phyloP scores from a whole-genome alignment of 2,329 filamentous ascomycete species.

The Alternaria sp. region DNA sequence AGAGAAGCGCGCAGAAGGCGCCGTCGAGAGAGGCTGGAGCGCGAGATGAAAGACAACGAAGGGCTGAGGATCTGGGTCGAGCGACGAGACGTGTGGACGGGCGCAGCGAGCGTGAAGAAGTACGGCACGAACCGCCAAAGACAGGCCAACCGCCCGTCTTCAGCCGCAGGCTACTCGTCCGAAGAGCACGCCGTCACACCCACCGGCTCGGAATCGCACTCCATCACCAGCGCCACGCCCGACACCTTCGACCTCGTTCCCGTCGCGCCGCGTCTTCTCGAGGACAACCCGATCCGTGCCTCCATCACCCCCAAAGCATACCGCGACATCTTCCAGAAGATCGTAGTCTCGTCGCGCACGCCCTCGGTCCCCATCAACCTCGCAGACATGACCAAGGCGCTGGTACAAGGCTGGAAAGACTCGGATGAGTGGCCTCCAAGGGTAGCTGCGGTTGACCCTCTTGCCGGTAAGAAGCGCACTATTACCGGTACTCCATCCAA shows the following conservation, averaged over 20 bases:
- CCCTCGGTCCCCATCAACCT: conserved; percentile 90
- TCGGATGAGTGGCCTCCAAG: conserved; percentile 92
- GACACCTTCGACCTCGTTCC: conserved; percentile 64
- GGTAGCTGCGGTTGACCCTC: conserved; percentile 56
- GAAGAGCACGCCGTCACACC: conserved; percentile 12
- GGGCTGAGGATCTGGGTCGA: conserved; percentile 81
- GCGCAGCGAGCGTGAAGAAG: conserved; percentile 63
- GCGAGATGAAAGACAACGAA: conserved; percentile 71
- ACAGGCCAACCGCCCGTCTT: background rate
- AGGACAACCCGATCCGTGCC: conserved; percentile 75
- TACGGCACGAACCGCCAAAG: conserved; percentile 24
- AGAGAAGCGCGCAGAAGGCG: conserved; percentile 45
- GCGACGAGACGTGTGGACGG: conserved; percentile 84
- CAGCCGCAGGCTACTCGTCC: conserved; percentile 13
- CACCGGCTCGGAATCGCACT: conserved; percentile 11
- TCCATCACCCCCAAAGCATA: conserved; percentile 78
- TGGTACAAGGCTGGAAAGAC: conserved; percentile 90
- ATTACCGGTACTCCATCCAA: conserved; percentile 17
- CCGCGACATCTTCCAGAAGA: conserved; percentile 85
- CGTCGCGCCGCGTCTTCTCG: conserved; percentile 73
- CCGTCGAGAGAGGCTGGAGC: conserved; percentile 45
- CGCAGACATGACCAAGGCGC: conserved; percentile 76
- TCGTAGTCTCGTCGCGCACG: conserved; percentile 78
- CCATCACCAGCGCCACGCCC: conserved; percentile 8
- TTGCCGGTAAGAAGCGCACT: conserved; percentile 48